Conservation (phyloP, 2,329 filamentous ascomycete genomes). For the Fusarium sp. region DNA sequence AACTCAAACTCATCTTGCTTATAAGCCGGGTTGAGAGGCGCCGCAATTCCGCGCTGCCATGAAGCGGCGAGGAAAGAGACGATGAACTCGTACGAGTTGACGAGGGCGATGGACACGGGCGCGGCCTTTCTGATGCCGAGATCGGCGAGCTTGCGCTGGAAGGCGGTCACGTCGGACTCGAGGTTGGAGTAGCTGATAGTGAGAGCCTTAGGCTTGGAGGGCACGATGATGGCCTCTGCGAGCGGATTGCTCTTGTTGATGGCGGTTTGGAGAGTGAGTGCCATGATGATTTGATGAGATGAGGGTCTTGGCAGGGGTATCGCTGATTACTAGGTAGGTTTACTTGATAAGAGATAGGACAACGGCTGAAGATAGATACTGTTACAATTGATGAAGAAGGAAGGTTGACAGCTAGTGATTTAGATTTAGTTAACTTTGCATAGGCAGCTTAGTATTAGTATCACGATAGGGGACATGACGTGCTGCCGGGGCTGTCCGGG, state of each 20-base stretch:
- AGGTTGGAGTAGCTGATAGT: conserved; percentile 78
- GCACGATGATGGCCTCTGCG: conserved; percentile 76
- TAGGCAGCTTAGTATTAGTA: neutral
- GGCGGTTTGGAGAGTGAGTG: conserved; percentile 62
- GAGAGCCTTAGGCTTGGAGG: conserved; percentile 69
- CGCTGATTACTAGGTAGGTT: neutral
- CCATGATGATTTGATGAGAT: conserved; percentile 42
- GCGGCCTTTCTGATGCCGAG: conserved; percentile 76
- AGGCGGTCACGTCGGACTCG: conserved; percentile 71
- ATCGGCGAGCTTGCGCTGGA: conserved; percentile 81
- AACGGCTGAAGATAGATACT: neutral
- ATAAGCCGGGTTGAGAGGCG: conserved; percentile 88
- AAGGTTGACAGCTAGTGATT: conserved; percentile 1
- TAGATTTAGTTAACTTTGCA: neutral
- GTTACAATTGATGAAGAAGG: neutral
- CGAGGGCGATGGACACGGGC: conserved; percentile 83
- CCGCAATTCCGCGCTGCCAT: conserved; percentile 86
- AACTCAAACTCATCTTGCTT: conserved; percentile 93
- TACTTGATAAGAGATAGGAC: neutral
- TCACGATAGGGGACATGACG: conserved; percentile 36
- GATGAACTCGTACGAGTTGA: conserved; percentile 90
- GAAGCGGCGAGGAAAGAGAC: conserved; percentile 86
- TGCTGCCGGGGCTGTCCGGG: conserved; percentile 36
- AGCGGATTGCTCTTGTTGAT: conserved; percentile 57
- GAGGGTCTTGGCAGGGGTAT: conserved; percentile 2